Evolutionary conservation across 495 filamentous ascomycete species (phyloP), one percentile per base, ranked within the genome.

Genomic region (Trichocladium uniseriatum): DNA sequence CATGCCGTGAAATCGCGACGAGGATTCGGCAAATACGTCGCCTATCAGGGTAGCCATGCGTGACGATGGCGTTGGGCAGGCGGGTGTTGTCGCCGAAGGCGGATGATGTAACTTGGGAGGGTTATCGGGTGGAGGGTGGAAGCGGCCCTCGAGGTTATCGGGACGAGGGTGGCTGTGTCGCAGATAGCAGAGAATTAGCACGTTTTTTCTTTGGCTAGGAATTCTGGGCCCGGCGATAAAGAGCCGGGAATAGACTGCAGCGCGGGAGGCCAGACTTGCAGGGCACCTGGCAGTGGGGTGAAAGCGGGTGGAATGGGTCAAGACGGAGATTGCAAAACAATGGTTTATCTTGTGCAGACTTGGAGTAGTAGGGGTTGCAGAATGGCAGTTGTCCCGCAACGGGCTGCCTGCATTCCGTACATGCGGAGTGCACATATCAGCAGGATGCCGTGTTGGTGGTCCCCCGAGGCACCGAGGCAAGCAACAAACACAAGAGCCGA

Each of bases 11-110:
- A 73, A 71, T 47, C 67, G 63, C 43, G 70, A 62, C 28, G 70
- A 58, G 22, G 62, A 61, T 44, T 75, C 70, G 41, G 71, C 55
- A 50, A 66, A 69, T 51, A 65, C 69, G 54, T 76, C 71, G 57
- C 70, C 67, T 31, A 73, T 69, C 56, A 73, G 32, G 50, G 72
- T 64, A 41, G 71, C 72, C 71, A 74, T 76, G 52, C 51, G n/a
- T 64, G 52, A 61, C 64, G 67, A 64, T 36, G 51, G 51, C 24
- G 49, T 50, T 35, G 41, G 15, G 41, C 39, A 18, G 45, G 22
- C 7, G 41, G 28, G 22, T 16, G 41, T 37, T 3, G 36, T 32
- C 21, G 48, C 19, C 34, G 5, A 20, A 13, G n/a, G 38, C 22
- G 22, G 22, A 38, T 45, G 43, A 45, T 45, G 54, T 11, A 5